Conservation (phyloP, 306 rosid genomes). For the Quercus suber region DNA sequence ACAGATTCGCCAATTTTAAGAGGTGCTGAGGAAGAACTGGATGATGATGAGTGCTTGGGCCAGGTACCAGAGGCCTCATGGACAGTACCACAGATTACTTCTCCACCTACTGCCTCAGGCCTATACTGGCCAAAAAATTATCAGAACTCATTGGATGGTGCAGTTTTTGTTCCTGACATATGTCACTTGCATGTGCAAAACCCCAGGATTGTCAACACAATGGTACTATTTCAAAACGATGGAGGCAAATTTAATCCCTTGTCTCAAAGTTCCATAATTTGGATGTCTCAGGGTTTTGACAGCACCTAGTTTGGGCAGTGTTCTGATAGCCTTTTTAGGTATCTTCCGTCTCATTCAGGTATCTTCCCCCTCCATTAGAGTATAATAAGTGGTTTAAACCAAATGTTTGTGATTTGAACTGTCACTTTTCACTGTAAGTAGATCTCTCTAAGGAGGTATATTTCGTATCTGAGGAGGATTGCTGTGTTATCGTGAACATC, state of each 20-base stretch:
- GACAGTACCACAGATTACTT: constrained; percentile 80
- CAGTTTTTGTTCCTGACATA: constrained; percentile 67
- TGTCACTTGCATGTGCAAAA: constrained; percentile 35
- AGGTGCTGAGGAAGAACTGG: constrained; percentile 55
- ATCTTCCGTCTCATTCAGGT: too few species aligned
- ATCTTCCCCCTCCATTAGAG: background rate
- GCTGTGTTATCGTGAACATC: too few species aligned
- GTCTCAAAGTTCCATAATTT: constrained; percentile 1
- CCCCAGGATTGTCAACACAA: constrained; percentile 22
- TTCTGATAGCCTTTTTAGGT: background rate
- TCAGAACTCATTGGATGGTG: constrained; percentile 34
- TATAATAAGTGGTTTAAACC: background rate
- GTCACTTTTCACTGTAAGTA: background rate
- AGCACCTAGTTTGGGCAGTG: background rate
- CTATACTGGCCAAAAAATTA: constrained; percentile 66
- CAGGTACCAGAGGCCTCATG: constrained; percentile 64
- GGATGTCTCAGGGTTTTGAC: constrained; percentile 4
- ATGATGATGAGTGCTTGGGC: constrained; percentile 48
- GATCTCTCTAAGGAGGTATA: background rate
- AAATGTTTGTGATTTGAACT: background rate
- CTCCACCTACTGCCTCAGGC: constrained; percentile 93
- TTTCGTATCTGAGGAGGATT: too few species aligned
- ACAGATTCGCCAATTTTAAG: constrained; percentile 57
- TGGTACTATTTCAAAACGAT: constrained; percentile 28
- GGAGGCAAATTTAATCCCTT: constrained; percentile 40